Conservation (phyloP, 495 filamentous ascomycete species). For the Penicillium pancosmium region DNA sequence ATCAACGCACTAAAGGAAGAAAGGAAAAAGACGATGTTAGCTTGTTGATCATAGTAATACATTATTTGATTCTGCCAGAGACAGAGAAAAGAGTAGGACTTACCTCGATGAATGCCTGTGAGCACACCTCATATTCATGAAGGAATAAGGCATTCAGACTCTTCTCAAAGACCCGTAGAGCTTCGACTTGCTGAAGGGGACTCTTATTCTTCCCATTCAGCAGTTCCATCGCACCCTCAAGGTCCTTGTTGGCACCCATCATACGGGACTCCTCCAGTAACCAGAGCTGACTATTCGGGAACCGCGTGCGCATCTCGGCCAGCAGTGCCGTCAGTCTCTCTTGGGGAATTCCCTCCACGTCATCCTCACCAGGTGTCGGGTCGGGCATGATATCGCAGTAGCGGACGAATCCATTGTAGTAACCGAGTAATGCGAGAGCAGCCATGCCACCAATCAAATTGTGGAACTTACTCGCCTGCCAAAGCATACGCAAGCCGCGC, state of each 20-base stretch:
- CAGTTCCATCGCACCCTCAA: conserved; percentile 69
- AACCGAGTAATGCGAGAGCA: conserved; percentile 76
- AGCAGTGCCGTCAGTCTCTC: conserved; percentile 70
- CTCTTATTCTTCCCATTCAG: conserved; percentile 60
- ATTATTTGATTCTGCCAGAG: neutral
- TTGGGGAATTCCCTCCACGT: conserved; percentile 70
- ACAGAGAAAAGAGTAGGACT: conserved; percentile 6
- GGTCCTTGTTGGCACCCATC: conserved; percentile 64
- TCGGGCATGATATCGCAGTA: conserved; percentile 86
- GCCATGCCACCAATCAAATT: conserved; percentile 93
- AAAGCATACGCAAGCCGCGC: conserved; percentile 80
- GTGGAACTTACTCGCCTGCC: conserved; percentile 84
- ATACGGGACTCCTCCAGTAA: conserved; percentile 86
- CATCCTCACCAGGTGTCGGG: conserved; percentile 49
- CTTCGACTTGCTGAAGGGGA: conserved; percentile 83
- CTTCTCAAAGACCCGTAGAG: conserved; percentile 81
- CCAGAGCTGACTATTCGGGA: conserved; percentile 86
- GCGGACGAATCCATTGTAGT: conserved; percentile 83
- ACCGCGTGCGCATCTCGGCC: conserved; percentile 70
- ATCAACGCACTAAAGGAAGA: conserved; percentile 59
- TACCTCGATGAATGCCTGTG: conserved; percentile 70
- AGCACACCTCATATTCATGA: conserved; percentile 70
- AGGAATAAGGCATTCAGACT: conserved; percentile 78
- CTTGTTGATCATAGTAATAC: too few species aligned
- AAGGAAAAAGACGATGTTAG: neutral